Evolutionary conservation across 176 grass and related monocot genomes (phyloP).

Genomic region (Carex parvula): DNA sequence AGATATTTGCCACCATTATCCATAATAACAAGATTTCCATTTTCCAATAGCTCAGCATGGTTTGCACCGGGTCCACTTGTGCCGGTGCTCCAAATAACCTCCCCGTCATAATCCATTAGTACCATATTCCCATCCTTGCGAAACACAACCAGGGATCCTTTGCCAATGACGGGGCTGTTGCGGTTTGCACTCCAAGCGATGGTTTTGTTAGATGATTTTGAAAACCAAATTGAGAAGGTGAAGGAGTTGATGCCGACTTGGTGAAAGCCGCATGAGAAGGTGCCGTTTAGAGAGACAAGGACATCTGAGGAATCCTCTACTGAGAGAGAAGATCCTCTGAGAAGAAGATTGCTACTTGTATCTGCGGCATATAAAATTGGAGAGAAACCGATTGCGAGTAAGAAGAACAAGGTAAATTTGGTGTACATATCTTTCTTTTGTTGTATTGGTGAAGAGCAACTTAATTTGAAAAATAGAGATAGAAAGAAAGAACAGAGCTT

Average conservation of each 20-base stretch:
- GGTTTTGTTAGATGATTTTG: slow-evolving; percentile 18
- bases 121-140: slow-evolving; percentile 34
- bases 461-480: background rate
- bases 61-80: slow-evolving; percentile 10
- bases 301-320: slow-evolving; percentile 9
- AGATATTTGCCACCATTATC: slow-evolving; percentile 31
- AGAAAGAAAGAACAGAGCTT: background rate
- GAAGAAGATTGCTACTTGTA: background rate
- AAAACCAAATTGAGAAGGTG: slow-evolving; percentile 60
- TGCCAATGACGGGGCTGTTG: slow-evolving; percentile 34
- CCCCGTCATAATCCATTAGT: slow-evolving; percentile 42
- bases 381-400: background rate
- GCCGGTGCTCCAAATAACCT: slow-evolving; percentile 42
- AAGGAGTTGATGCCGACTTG: slow-evolving; percentile 46
- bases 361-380: background rate
- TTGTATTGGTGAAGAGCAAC: background rate
- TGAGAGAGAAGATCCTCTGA: slow-evolving; percentile 1
- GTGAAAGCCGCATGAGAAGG: slow-evolving; percentile 35
- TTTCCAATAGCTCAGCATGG: slow-evolving; percentile 32
- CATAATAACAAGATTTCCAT: slow-evolving; percentile 46
- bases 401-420: background rate
- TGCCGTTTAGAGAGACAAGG: background rate
- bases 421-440: background rate
- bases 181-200: slow-evolving; percentile 53
- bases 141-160: slow-evolving; percentile 33